Percentiles rank a stretch among this genome's conserved stretches.
Evolutionary conservation across 805 yeast genomes (phyloP).

Genomic region (Candida railenensis): DNA sequence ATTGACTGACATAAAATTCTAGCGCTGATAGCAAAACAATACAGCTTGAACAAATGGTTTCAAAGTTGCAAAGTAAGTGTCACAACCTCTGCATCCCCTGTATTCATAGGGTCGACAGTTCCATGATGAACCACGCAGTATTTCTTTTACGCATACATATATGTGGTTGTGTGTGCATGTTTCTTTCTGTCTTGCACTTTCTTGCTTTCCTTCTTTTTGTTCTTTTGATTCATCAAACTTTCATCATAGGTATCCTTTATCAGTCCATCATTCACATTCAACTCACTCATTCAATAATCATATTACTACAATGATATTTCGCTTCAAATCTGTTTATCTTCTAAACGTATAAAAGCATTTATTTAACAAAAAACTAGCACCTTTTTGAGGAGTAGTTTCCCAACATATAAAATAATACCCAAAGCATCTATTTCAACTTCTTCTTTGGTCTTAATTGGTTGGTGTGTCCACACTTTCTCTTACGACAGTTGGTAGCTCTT

Average conservation of each 20-base stretch:
- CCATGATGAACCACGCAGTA: too few species aligned
- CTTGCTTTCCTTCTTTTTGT: neutral
- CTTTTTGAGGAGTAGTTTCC: neutral
- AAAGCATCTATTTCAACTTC: constrained; percentile 86
- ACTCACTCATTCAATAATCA: neutral
- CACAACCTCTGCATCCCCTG: too few species aligned
- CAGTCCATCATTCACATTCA: neutral
- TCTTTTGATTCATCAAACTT: neutral
- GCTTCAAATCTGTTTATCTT: neutral
- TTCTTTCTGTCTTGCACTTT: too few species aligned
- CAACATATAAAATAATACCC: constrained; percentile 15
- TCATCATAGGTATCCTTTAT: too few species aligned
- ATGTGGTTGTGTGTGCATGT: too few species aligned
- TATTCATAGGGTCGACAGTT: too few species aligned
- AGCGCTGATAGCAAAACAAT: too few species aligned
- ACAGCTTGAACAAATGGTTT: too few species aligned
- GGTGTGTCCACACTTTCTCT: constrained; percentile 99
- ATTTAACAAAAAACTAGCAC: constrained; percentile 3
- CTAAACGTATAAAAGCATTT: constrained; percentile 4
- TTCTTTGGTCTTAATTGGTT: constrained; percentile 99
- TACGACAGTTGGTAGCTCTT: constrained; percentile 99
- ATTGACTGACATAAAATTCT: too few species aligned
- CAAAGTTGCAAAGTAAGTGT: too few species aligned
- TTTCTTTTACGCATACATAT: too few species aligned
- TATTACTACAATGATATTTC: neutral